A percentile compares a stretch with the other conserved stretches of the same genome.
These are phyloP conservation scores for Lojkania enalia DNA, from an alignment of 2,329 filamentous ascomycete genomes.

Conservation along the genomic window DNA sequence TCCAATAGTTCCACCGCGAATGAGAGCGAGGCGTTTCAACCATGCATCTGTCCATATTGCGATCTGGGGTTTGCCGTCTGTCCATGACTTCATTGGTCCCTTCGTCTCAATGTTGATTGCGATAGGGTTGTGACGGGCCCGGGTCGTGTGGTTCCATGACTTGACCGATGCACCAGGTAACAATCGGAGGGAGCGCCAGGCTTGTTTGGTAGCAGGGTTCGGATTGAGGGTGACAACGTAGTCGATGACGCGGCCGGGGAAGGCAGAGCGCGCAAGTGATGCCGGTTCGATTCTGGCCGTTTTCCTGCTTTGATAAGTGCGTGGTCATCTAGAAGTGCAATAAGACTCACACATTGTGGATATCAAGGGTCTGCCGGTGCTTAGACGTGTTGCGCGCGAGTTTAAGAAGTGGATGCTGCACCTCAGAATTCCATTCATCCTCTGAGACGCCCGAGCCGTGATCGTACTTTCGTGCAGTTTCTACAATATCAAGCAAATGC, in stretches of 20 bases:
- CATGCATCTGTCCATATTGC: conserved; percentile 29
- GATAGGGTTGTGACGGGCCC: conserved; percentile 18
- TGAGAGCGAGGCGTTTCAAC: conserved; percentile 24
- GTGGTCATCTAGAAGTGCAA: conserved; percentile 2
- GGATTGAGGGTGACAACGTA: conserved; percentile 28
- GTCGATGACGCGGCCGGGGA: conserved; percentile 26
- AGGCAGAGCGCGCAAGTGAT: conserved; percentile 17
- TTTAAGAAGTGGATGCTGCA: conserved; percentile 25
- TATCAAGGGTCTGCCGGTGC: conserved; percentile 16
- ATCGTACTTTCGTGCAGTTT: conserved; percentile 18
- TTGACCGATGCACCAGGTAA: conserved; percentile 16
- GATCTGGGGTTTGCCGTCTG: conserved; percentile 29
- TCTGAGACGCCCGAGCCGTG: conserved; percentile 20
- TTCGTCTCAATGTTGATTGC: conserved; percentile 32
- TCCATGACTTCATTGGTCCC: conserved; percentile 29
- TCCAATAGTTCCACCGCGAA: conserved; percentile 13
- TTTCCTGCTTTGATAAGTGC: conserved; percentile 17
- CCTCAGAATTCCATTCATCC: conserved; percentile 27
- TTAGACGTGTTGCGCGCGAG: conserved; percentile 21
- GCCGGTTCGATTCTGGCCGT: conserved; percentile 23
- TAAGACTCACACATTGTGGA: conserved; percentile 23
- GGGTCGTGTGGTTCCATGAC: conserved; percentile 25
- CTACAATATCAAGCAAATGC: conserved; percentile 18
- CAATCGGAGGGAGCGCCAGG: conserved; percentile 19
- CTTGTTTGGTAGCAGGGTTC: conserved; percentile 15